Percentiles rank a stretch among this genome's conserved stretches.
Conservation (phyloP, 2,329 filamentous ascomycete species). For the Alternaria atra region DNA sequence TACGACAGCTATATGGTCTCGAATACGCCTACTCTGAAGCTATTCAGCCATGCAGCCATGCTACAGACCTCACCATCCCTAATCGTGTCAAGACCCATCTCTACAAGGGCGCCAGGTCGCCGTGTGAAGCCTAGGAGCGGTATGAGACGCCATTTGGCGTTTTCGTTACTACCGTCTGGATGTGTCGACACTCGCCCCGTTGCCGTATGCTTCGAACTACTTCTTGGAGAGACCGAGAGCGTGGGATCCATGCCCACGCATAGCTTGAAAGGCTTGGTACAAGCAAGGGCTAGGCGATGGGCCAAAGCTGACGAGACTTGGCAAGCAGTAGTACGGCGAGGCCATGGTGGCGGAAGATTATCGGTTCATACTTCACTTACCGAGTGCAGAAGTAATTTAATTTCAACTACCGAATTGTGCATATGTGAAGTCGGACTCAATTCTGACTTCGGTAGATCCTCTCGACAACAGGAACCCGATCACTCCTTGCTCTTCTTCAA, state of each 20-base stretch:
- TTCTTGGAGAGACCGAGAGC: not conserved
- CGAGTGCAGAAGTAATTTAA: not conserved
- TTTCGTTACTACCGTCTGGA: constrained; percentile 12
- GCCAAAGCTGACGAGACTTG: not conserved
- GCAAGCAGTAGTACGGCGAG: constrained; percentile 3
- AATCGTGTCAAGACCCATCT: not conserved
- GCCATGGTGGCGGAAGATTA: not conserved
- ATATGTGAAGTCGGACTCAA: not conserved
- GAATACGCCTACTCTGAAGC: not conserved
- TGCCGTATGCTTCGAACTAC: constrained; percentile 4
- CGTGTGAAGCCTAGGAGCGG: not conserved
- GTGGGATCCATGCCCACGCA: constrained; percentile 8
- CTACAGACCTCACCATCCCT: not conserved
- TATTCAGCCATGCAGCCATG: constrained; percentile 8
- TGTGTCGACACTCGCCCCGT: constrained; percentile 5
- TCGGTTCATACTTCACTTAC: not conserved
- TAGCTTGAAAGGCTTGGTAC: constrained; percentile 15
- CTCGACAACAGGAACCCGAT: not conserved
- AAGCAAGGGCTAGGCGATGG: constrained; percentile 6
- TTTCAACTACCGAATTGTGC: not conserved
- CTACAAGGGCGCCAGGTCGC: constrained; percentile 5
- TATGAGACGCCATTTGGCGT: not conserved
- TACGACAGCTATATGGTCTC: not conserved
- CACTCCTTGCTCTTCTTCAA: not conserved
- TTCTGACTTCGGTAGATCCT: not conserved